phyloP scores from a whole-genome alignment of 495 filamentous ascomycete species.

The Eremomyces bilateralis region DNA sequence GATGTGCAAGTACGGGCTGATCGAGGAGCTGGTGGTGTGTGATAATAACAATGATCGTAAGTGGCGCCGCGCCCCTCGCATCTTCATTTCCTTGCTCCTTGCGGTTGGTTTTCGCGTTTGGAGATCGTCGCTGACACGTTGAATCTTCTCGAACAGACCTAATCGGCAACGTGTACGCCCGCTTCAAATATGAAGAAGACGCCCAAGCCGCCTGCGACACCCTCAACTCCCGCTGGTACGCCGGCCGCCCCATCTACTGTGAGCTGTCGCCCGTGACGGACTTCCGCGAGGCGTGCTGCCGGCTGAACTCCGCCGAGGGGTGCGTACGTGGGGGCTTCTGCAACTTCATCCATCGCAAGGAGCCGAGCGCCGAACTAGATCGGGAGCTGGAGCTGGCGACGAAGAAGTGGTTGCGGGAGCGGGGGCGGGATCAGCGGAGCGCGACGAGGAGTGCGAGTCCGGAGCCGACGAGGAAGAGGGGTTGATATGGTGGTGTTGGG shows the following conservation, averaged over 20 bases:
- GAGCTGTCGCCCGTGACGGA: conserved; percentile 92
- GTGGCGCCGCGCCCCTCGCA: no score
- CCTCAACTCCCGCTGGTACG: conserved; percentile 91
- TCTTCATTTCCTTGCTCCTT: conserved; percentile 1
- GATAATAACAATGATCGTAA: conserved; percentile 74
- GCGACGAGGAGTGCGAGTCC: conserved; percentile 27
- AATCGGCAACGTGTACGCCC: conserved; percentile 97
- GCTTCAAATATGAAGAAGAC: conserved; percentile 98
- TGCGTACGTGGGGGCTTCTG: conserved; percentile 94
- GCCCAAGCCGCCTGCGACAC: conserved; percentile 85
- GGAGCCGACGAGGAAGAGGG: conserved; percentile 20
- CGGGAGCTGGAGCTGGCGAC: conserved; percentile 66
- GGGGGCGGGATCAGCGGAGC: conserved; percentile 72
- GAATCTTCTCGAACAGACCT: conserved; percentile 34
- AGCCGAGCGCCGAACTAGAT: conserved; percentile 71
- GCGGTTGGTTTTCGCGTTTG: conserved; percentile 7
- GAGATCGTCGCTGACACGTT: conserved; percentile 1
- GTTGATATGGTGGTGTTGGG: no score
- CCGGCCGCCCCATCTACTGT: conserved; percentile 92
- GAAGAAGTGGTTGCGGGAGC: conserved; percentile 86
- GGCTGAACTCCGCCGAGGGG: conserved; percentile 82
- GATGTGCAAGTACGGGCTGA: conserved; percentile 36
- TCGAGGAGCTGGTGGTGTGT: conserved; percentile 28
- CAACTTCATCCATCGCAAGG: conserved; percentile 97
- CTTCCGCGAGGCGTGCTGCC: conserved; percentile 94